These are phyloP conservation scores for Cyclaneusma minus DNA, from an alignment of 2,329 filamentous ascomycete genomes.

Conservation along the genomic window DNA sequence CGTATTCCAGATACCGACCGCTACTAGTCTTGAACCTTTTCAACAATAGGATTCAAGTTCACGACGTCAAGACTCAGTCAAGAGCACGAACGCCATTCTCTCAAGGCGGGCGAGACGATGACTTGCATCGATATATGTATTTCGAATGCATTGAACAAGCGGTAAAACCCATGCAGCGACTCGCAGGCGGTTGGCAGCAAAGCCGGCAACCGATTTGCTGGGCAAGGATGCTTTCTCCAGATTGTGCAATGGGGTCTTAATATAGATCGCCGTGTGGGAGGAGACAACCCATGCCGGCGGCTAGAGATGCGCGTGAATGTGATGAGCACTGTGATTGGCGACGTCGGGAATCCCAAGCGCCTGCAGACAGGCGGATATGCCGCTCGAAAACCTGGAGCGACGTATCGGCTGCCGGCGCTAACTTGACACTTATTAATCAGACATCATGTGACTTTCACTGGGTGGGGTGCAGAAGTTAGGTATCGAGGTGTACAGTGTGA, in stretches of 20 bases:
- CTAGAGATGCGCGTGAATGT: conserved; percentile 11
- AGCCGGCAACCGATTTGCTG: conserved; percentile 6
- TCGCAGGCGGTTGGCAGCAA: conserved; percentile 2
- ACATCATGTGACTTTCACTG: too few relatives aligned
- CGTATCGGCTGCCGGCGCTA: too few relatives aligned
- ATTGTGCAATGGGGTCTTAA: too few relatives aligned
- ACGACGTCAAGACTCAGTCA: neutral
- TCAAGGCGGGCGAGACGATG: neutral
- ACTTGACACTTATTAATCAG: too few relatives aligned
- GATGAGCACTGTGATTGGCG: conserved; percentile 8
- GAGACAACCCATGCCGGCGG: conserved; percentile 7
- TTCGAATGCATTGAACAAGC: conserved; percentile 2
- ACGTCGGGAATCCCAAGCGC: too few relatives aligned
- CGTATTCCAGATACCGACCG: conserved; percentile 10
- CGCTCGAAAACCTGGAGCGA: too few relatives aligned
- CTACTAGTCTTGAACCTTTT: conserved; percentile 1
- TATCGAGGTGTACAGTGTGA: too few relatives aligned
- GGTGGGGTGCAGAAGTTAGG: too few relatives aligned
- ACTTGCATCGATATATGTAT: neutral
- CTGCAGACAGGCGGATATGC: too few relatives aligned
- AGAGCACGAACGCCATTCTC: conserved; percentile 1
- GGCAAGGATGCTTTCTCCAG: too few relatives aligned
- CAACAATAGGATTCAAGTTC: neutral
- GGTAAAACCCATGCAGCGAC: conserved; percentile 10
- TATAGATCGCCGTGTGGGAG: conserved; percentile 1